Evolutionary conservation across 768 basidiomycete genomes (phyloP).

Genomic region (Russula sp.): DNA sequence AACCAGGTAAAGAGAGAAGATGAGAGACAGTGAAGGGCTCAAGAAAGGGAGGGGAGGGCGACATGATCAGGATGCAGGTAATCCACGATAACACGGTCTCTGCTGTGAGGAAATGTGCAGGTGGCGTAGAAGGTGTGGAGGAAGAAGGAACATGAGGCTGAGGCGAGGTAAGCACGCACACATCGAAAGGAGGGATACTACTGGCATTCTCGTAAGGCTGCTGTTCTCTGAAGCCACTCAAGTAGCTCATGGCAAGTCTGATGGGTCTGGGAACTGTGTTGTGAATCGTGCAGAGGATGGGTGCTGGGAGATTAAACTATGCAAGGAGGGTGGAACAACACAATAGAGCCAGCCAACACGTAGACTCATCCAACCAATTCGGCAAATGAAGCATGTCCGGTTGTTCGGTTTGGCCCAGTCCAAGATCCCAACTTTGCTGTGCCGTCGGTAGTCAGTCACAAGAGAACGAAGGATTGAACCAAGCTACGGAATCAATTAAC

Average conservation of each 20-base stretch:
- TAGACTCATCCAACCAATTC: not conserved
- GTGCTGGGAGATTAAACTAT: not conserved
- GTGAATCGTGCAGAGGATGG: not conserved
- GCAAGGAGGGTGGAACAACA: not conserved
- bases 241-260: slow-evolving; percentile 8
- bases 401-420: not conserved
- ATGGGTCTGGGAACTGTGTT: not conserved
- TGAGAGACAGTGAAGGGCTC: not conserved
- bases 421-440: not conserved
- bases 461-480: not conserved
- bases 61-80: not conserved
- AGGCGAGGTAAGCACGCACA: slow-evolving; percentile 19
- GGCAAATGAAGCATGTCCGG: not conserved
- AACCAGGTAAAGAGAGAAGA: slow-evolving; percentile 4
- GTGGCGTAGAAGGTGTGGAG: not conserved
- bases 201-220: slow-evolving; percentile 15
- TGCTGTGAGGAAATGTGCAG: not conserved
- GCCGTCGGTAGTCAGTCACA: not conserved
- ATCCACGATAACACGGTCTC: not conserved
- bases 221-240: slow-evolving; percentile 14
- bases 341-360: not conserved
- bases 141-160: slow-evolving; percentile 15
- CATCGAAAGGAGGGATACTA: slow-evolving; percentile 19
- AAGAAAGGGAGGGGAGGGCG: not conserved
- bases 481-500: not conserved